Base-by-base conservation (phyloP, 2,329 filamentous ascomycete species). In the Aspergillus tamarii region DNA sequence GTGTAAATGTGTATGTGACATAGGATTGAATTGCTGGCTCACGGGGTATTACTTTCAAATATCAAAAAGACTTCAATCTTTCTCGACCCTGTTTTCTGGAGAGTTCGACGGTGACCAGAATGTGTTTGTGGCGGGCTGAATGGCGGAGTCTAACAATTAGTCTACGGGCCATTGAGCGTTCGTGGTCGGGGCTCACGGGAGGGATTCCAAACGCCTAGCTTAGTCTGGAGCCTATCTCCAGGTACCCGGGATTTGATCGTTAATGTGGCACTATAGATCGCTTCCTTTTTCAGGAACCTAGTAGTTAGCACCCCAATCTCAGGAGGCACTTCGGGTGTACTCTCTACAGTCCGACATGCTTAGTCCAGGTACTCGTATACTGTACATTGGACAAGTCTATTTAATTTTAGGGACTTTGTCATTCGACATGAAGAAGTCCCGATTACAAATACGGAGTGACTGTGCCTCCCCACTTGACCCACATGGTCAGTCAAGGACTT, bases 71-170 rank as follows among this genome's bases (percentile, higher is more conserved):
- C 16, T 6, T 19, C 16, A 19, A 7, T 7, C 8, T 19, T n/a
- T 41, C 39, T 41, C 39, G 7, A 19, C 39, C 2, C 57, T 60
- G 61, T 64, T 58, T 67, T 67, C 62, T 66, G 61, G 66, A 64
- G 54, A 16, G 45, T 63, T 63, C 64, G 62, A 64, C 46, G 39
- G 55, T 36, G 58, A 55, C 43, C 45, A 30, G 59, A 30, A 52
- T 41, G 28, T 41, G 62, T 56, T 54, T 52, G 64, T 67, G 67
- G 67, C 67, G 66, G 63, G 67, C 67, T 69, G 66, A 69, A 64
- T 21, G 56, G 64, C 61, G 62, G 66, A 48, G 56, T 55, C 61
- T 23, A 56, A 46, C 57, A 48, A 50, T 63, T 64, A 55, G 60
- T 43, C 34, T 41, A 23, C 21, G 43, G 57, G 34, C 63, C 63